A percentile compares a stretch with the other conserved stretches of the same genome.
These are phyloP conservation scores for Pelargonium myrrhifolium DNA, from an alignment of 441 rosid genomes.

Conservation along the genomic window DNA sequence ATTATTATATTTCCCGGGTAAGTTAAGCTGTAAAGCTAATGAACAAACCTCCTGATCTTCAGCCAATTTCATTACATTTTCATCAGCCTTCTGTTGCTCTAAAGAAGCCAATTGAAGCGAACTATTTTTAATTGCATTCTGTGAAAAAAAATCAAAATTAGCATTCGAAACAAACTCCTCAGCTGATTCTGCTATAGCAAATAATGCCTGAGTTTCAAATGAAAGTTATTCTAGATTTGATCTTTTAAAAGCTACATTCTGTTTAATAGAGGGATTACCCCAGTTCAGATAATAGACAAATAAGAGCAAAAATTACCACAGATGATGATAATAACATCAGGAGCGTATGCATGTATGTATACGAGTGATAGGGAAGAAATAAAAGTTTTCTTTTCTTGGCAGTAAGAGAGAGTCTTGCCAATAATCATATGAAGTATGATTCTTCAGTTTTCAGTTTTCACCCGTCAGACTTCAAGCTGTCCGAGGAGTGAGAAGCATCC, in stretches of 20 bases:
- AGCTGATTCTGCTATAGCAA: neutral
- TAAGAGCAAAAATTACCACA: neutral
- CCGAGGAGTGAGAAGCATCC: neutral
- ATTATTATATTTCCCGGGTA: neutral
- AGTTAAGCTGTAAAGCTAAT: slow-evolving; percentile 14
- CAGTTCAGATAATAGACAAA: neutral
- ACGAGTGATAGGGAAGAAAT: neutral
- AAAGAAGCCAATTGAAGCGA: slow-evolving; percentile 57
- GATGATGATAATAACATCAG: neutral
- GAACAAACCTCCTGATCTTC: slow-evolving; percentile 76
- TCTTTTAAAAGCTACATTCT: neutral
- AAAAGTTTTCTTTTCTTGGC: neutral
- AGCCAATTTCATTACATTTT: slow-evolving; percentile 62
- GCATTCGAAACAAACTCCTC: neutral
- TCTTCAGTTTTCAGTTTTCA: neutral
- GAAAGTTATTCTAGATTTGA: neutral
- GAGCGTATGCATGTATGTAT: neutral
- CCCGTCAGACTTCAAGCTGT: neutral
- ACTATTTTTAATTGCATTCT: slow-evolving; percentile 54
- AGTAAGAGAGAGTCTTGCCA: no score
- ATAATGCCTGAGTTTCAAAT: neutral
- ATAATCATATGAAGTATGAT: no score
- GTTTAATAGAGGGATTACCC: neutral
- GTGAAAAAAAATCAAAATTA: slow-evolving; percentile 17
- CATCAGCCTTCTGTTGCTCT: slow-evolving; percentile 75